Evolutionary conservation across 2,329 filamentous ascomycete genomes (phyloP).

Genomic region (Ophiocordyceps polyrhachis-furcata): DNA sequence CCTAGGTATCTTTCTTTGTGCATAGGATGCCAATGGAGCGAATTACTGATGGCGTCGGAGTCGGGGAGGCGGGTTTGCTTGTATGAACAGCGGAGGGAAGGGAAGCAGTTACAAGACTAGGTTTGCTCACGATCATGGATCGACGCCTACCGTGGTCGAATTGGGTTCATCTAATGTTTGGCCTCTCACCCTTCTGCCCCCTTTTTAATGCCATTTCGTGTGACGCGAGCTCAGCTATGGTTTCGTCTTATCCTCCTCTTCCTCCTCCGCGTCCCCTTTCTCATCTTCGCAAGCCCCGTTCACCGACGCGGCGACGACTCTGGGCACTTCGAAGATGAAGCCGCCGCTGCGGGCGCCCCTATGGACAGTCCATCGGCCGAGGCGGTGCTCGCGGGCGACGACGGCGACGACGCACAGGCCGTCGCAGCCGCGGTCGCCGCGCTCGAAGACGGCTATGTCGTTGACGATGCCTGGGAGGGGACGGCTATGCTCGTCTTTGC

Average conservation of each 20-base stretch:
- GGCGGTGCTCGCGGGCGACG: constrained; percentile 66
- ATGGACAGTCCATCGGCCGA: constrained; percentile 62
- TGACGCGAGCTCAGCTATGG: neutral
- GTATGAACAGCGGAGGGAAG: too few species aligned
- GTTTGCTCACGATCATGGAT: too few species aligned
- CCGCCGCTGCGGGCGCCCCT: constrained; percentile 57
- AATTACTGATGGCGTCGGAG: too few species aligned
- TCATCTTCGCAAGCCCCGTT: constrained; percentile 15
- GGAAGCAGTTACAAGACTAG: too few species aligned
- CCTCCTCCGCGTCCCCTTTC: constrained; percentile 5
- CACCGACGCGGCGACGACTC: constrained; percentile 7
- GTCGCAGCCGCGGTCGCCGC: constrained; percentile 55
- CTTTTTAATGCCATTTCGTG: neutral
- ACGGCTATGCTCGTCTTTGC: constrained; percentile 8
- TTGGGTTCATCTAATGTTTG: too few species aligned
- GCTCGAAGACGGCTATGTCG: constrained; percentile 71
- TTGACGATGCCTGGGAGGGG: constrained; percentile 64
- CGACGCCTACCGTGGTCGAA: too few species aligned
- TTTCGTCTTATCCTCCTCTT: constrained; percentile 7
- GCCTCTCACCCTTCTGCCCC: neutral
- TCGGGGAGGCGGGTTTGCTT: too few species aligned
- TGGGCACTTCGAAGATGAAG: constrained; percentile 70
- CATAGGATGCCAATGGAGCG: too few species aligned
- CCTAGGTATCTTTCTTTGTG: too few species aligned
- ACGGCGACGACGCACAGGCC: constrained; percentile 75